These are phyloP conservation scores for Tieghemostelium lacteum DNA, from an alignment of 78 protist genomes.

Conservation along the genomic window DNA sequence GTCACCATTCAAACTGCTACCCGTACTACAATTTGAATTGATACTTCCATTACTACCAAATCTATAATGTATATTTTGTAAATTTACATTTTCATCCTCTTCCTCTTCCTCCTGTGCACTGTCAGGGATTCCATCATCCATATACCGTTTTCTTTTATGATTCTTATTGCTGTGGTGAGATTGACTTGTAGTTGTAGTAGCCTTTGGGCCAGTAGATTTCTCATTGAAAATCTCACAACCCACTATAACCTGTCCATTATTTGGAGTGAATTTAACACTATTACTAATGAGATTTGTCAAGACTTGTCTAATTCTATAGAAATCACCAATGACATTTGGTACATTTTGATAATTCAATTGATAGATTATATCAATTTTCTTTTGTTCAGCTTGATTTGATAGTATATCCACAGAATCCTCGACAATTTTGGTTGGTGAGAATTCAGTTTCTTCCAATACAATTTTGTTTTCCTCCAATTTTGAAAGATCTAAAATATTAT, in stretches of 20 bases:
- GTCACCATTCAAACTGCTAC: neutral
- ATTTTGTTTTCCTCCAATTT: constrained; percentile 71
- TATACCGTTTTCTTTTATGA: neutral
- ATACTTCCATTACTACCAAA: neutral
- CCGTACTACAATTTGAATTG: too few relatives aligned
- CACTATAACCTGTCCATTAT: constrained; percentile 14
- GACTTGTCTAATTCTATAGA: constrained; percentile 57
- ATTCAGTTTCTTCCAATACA: constrained; percentile 38
- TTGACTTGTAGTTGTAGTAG: too few relatives aligned
- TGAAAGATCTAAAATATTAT: constrained; percentile 73
- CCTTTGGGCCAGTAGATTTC: neutral
- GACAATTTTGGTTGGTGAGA: constrained; percentile 46
- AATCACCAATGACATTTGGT: constrained; percentile 38
- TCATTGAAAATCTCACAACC: constrained; percentile 29
- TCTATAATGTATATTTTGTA: neutral
- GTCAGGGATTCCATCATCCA: neutral
- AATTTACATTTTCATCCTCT: neutral
- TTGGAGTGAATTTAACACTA: constrained; percentile 28
- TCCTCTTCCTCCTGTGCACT: too few relatives aligned
- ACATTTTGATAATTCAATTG: constrained; percentile 26
- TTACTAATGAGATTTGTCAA: constrained; percentile 56
- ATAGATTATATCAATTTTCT: constrained; percentile 42
- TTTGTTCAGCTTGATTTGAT: constrained; percentile 44
- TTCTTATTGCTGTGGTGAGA: too few relatives aligned
- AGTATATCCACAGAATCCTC: constrained; percentile 67